These are phyloP conservation scores for Styphnolobium japonicum DNA, from an alignment of 306 rosid species.

Conservation along the genomic window DNA sequence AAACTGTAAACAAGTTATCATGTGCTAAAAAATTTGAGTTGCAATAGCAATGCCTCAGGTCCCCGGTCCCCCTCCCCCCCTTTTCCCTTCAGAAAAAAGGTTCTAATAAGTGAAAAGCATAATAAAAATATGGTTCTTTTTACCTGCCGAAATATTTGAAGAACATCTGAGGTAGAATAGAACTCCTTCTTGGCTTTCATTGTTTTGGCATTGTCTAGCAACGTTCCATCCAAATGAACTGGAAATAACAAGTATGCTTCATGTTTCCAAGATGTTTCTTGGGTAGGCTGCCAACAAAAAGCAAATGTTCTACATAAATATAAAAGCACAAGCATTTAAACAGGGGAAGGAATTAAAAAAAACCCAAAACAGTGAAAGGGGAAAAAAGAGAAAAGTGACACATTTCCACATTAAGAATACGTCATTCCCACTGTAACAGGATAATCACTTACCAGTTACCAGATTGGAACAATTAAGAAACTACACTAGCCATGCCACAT, in stretches of 20 bases:
- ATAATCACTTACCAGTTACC: constrained; percentile 11
- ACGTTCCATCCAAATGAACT: constrained; percentile 96
- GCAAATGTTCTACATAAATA: constrained; percentile 14
- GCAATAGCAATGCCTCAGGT: not conserved
- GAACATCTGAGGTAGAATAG: constrained; percentile 86
- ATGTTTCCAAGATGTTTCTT: constrained; percentile 84
- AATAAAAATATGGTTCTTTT: constrained; percentile 9
- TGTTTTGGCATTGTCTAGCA: constrained; percentile 79
- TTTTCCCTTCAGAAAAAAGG: not conserved
- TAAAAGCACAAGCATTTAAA: constrained; percentile 11
- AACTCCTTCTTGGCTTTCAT: constrained; percentile 82
- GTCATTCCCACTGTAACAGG: not conserved
- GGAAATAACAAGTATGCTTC: constrained; percentile 97
- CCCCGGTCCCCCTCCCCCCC: not conserved
- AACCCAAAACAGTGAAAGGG: not conserved
- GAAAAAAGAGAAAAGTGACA: not conserved
- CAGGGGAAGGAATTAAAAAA: not conserved
- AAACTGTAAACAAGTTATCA: not conserved
- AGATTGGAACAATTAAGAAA: not conserved
- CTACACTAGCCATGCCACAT: not conserved
- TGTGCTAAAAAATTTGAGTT: not conserved
- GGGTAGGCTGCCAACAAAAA: constrained; percentile 64
- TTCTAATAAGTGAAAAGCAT: not conserved
- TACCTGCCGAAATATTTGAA: constrained; percentile 91
- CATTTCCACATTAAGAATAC: not conserved